Base-by-base conservation (phyloP, 2,329 filamentous ascomycete genomes). In the Rhynchosporium graminicola region DNA sequence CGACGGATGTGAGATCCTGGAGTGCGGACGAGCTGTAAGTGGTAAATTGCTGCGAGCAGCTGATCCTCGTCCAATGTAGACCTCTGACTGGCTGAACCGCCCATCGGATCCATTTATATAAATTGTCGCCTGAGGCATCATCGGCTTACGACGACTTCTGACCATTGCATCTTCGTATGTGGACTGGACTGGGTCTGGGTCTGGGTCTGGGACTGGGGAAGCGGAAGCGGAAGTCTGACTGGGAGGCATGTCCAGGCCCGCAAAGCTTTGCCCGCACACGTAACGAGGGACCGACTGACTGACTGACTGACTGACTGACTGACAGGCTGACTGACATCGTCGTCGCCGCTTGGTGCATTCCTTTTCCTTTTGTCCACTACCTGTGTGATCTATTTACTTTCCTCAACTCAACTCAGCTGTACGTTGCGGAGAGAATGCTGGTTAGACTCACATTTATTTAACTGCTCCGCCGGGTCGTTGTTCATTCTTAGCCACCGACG, bases 401-500 rank as follows among this genome's bases (percentile, higher is more conserved):
- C 33, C 9, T 10, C 33, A 52, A 38, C 31, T 13, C 20, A 8
- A 12, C 36, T 40, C 33, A 42, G 4, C 26, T 54, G 20, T 20
- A 20, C 1, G 1, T 20, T 20, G 20, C 20, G 20, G 20, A 20
- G 20, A 20, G 20, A 20, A 38, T 36, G 5, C 33, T 5, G 9
- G 2, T 36, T 36, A 6, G 33, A 1, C 33, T 10, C 33, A 36
- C 6, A 6, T 36, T 36, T 28, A 33, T 42, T 28, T 36, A 29
- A 28, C 51, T 54, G 51, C 51, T 54, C 36, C 33, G 33, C 51
- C 51, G 40, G 33, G 43, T 46, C 54, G 45, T 43, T 13, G 20
- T n/a, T 57, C 29, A 28, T 28, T 29, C 42, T 57, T 40, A 57
- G 54, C 54, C 54, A 57, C 54, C 54, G 40, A 45, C 13, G 12